A percentile compares a stretch with the other conserved stretches of the same genome.
phyloP scores from a whole-genome alignment of 345 rosid species.

The Populus euphratica region DNA sequence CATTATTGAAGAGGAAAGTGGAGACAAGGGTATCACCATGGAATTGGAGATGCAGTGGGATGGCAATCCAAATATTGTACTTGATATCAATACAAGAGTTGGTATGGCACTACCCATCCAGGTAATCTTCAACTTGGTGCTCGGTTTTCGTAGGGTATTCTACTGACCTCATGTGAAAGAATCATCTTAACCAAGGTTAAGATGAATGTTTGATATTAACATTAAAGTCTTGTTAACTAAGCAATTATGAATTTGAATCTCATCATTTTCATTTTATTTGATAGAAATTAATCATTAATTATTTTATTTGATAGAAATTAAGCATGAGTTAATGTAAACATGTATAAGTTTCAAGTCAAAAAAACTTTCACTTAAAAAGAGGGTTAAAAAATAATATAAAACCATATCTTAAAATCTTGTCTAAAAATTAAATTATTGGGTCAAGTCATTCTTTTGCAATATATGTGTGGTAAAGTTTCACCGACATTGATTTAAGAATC shows the following conservation, averaged over 20 bases:
- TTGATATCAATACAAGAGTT: conserved; percentile 63
- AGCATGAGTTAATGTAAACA: rapidly evolving
- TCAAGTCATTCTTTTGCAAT: too few species aligned
- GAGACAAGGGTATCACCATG: conserved; percentile 50
- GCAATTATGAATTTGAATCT: rapidly evolving
- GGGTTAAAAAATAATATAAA: too few species aligned
- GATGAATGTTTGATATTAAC: too few species aligned
- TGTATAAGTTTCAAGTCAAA: rapidly evolving
- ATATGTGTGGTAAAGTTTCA: too few species aligned
- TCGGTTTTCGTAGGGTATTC: neutral
- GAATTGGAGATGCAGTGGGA: conserved; percentile 97
- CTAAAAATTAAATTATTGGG: too few species aligned
- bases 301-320: too few species aligned
- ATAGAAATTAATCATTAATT: too few species aligned
- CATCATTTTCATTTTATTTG: rapidly evolving
- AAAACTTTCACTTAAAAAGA: rapidly evolving
- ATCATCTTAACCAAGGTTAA: rapidly evolving
- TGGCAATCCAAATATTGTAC: conserved; percentile 73
- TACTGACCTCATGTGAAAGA: too few species aligned
- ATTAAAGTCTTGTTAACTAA: too few species aligned
- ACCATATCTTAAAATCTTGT: rapidly evolving
- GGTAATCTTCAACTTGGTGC: conserved; percentile 34
- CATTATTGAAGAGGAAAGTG: conserved; percentile 58
- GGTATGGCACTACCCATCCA: conserved; percentile 76
- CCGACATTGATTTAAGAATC: too few species aligned